Evolutionary conservation across 441 rosid species (phyloP).

Genomic region (Syzygium malaccense): DNA sequence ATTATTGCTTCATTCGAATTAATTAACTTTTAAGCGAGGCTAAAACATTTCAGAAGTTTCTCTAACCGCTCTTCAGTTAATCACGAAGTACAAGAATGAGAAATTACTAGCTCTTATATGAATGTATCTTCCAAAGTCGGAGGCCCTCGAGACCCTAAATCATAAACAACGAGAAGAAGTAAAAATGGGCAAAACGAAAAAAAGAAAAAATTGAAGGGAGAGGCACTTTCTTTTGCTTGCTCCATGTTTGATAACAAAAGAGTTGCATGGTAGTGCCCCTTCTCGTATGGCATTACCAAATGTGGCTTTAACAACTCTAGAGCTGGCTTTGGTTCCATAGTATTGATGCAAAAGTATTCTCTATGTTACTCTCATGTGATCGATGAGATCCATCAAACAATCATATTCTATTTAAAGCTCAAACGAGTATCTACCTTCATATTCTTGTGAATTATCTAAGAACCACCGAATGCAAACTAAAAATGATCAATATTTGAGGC

Average conservation of each 20-base stretch:
- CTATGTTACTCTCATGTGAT: not conserved
- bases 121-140: not conserved
- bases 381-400: not conserved
- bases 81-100: not conserved
- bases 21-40: not conserved
- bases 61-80: not conserved
- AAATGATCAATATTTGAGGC: not conserved
- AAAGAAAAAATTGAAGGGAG: not conserved
- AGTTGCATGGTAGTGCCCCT: not conserved
- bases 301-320: not conserved
- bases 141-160: not conserved
- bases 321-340: not conserved
- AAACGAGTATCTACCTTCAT: not conserved
- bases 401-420: not conserved
- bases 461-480: not conserved
- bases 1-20: not conserved
- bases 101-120: not conserved
- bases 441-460: not conserved
- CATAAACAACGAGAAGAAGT: not conserved
- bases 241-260: not conserved
- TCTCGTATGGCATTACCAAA: not conserved
- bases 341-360: not conserved
- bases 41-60: not conserved
- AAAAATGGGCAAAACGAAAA: not conserved
- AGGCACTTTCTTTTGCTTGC: not conserved